Percentiles rank a stretch among this genome's conserved stretches.
These are phyloP conservation scores for Rhodosorus marinus DNA, from an alignment of 23 red algal species.

Conservation along the genomic window DNA sequence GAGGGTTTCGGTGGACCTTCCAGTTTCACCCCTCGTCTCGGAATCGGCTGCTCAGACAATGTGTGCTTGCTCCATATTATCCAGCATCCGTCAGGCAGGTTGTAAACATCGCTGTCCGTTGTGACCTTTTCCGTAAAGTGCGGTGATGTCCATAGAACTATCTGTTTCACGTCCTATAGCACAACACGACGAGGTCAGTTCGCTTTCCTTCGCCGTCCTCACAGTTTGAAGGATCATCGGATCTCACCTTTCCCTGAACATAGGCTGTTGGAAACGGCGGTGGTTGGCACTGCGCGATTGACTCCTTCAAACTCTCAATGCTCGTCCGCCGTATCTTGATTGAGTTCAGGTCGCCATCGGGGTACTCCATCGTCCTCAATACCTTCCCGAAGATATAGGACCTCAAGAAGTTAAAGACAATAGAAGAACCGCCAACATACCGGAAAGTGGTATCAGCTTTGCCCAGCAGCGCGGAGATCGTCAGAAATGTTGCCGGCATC, in stretches of 20 bases:
- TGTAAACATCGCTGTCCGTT: neutral
- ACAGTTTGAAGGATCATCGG: no score
- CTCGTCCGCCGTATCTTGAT: neutral
- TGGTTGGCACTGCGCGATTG: neutral
- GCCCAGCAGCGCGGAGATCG: neutral
- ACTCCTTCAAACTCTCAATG: neutral
- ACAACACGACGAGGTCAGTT: no score
- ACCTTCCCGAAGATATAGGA: neutral
- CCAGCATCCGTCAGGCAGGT: neutral
- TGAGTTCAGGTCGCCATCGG: neutral
- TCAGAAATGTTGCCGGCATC: neutral
- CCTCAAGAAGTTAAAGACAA: neutral
- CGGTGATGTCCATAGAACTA: neutral
- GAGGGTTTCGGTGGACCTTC: neutral
- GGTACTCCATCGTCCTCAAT: neutral
- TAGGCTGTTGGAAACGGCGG: neutral
- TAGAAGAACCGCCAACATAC: neutral
- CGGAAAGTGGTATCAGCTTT: neutral
- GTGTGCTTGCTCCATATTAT: neutral
- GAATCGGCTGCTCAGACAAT: neutral
- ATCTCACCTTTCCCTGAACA: no score
- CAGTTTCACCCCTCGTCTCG: neutral
- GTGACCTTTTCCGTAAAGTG: neutral
- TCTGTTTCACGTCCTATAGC: neutral
- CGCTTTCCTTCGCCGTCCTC: no score